These are phyloP conservation scores for Magnusiomyces suaveolens DNA, from an alignment of 1,139 yeast species.

Conservation along the genomic window DNA sequence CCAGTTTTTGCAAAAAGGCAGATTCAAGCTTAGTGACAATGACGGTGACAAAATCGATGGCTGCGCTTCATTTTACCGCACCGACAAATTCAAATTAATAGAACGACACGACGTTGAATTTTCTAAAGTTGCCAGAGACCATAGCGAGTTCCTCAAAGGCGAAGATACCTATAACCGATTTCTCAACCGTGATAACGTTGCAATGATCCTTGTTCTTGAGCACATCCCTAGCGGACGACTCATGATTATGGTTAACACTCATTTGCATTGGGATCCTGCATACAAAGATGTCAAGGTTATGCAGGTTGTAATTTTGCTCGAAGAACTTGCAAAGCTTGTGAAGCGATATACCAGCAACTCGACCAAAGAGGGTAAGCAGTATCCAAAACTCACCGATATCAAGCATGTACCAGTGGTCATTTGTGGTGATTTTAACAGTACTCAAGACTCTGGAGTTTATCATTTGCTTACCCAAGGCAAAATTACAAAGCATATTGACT, in stretches of 20 bases:
- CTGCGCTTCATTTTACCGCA: constrained; percentile 82
- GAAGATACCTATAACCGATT: constrained; percentile 93
- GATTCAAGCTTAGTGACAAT: constrained; percentile 78
- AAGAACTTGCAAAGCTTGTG: constrained; percentile 63
- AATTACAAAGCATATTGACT: constrained; percentile 62
- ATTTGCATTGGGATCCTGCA: constrained; percentile 97
- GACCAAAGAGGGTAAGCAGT: constrained; percentile 27
- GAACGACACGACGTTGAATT: constrained; percentile 75
- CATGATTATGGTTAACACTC: constrained; percentile 71
- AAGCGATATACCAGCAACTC: constrained; percentile 42
- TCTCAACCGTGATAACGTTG: constrained; percentile 91
- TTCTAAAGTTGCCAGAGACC: constrained; percentile 77
- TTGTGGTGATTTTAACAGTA: constrained; percentile 95
- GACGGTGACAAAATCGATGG: constrained; percentile 94
- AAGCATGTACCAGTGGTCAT: constrained; percentile 66
- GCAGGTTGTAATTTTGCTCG: constrained; percentile 86
- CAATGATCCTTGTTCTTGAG: constrained; percentile 68
- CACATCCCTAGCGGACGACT: constrained; percentile 58
- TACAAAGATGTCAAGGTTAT: constrained; percentile 94
- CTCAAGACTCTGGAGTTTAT: constrained; percentile 80
- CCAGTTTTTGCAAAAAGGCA: constrained; percentile 72
- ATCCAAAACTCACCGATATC: constrained; percentile 39
- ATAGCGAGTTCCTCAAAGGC: constrained; percentile 82
- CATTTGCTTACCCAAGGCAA: constrained; percentile 73
- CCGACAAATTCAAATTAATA: constrained; percentile 55